Evolutionary conservation across 2,329 filamentous ascomycete genomes (phyloP), one percentile per base, ranked within the genome.

Genomic region (Rachicladosporium sp.): DNA sequence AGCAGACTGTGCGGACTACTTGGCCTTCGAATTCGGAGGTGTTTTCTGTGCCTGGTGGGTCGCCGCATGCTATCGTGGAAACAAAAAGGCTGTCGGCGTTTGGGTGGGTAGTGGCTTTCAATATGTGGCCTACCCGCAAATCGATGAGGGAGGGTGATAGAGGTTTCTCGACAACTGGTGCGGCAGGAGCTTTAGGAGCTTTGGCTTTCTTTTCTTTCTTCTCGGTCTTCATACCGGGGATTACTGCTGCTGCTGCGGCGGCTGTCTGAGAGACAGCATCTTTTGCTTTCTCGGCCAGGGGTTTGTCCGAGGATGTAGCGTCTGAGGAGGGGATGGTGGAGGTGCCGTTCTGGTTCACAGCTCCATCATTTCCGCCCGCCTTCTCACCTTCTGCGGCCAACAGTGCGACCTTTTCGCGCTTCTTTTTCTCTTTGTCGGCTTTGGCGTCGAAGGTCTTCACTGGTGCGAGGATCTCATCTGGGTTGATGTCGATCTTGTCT

Each of bases 21-120:
- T 94, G 85, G 45, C 88, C 88, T 57, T 94, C 88, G 62, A 84
- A 84, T 66, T 94, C 86, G 52, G 78, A 75, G 31, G 89, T 95
- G 67, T 96, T 89, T 34, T 94, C 84, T 33, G 80, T 78, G 46
- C 84, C 85, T 4, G 85, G 73, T 44, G 81, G 71, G 63, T 98
- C 91, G 48, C 91, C 91, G 68, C 89, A 87, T 47, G 87, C 86
- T 56, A 98, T 93, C 38, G 88, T 96, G 45, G 84, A 93, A 45
- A 98, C 91, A 65, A 79, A 98, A 38, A 98, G 76, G 9, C 84
- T 93, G 68, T 98, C 91, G 49, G 91, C 91, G 55, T 98, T 93
- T 39, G 91, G 91, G 69, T 98, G 91, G 62, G 87, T 82, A 65
- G 91, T 75, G 37, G 88, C 88, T 67, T 95, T 93, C 57, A 98